These are phyloP conservation scores for Exophiala dermatitidis DNA, from an alignment of 2,329 filamentous ascomycete species.

Conservation along the genomic window DNA sequence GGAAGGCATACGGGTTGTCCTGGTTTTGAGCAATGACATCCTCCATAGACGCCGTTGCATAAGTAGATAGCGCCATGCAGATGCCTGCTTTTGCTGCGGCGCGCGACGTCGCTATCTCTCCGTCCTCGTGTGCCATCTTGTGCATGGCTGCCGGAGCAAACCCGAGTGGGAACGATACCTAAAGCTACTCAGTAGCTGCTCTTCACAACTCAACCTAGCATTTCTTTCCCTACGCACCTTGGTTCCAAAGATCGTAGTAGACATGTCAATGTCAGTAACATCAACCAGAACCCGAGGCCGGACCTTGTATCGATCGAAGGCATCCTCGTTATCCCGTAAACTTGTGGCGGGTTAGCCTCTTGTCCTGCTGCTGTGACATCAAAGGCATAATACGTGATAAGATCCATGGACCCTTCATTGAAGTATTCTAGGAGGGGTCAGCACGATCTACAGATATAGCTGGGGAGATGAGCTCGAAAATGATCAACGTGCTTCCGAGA, in stretches of 20 bases:
- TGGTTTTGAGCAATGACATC: constrained; percentile 36
- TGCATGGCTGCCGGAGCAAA: constrained; percentile 51
- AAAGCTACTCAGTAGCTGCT: no score
- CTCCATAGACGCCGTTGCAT: constrained; percentile 41
- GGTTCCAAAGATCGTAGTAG: constrained; percentile 40
- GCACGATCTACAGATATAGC: not conserved
- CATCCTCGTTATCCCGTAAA: constrained; percentile 45
- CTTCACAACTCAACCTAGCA: no score
- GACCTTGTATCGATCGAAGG: constrained; percentile 46
- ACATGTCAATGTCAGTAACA: constrained; percentile 34
- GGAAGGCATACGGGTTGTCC: constrained; percentile 29
- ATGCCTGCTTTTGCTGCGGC: constrained; percentile 41
- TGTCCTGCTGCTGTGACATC: not conserved
- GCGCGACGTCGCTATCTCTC: constrained; percentile 45
- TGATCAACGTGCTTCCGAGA: not conserved
- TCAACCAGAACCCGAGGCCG: constrained; percentile 35
- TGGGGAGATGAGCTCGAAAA: not conserved
- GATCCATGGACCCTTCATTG: constrained; percentile 52
- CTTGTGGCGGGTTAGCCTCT: constrained; percentile 2
- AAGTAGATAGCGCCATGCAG: constrained; percentile 45
- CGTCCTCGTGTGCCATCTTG: constrained; percentile 46
- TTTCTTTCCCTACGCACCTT: constrained; percentile 18
- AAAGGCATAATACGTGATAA: constrained; percentile 37
- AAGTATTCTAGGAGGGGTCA: constrained; percentile 43
- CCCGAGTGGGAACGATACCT: constrained; percentile 45